Percentiles rank a stretch among this genome's conserved stretches.
Conservation (phyloP, 2,329 filamentous ascomycete genomes). For the Botryosphaeria dothidea region DNA sequence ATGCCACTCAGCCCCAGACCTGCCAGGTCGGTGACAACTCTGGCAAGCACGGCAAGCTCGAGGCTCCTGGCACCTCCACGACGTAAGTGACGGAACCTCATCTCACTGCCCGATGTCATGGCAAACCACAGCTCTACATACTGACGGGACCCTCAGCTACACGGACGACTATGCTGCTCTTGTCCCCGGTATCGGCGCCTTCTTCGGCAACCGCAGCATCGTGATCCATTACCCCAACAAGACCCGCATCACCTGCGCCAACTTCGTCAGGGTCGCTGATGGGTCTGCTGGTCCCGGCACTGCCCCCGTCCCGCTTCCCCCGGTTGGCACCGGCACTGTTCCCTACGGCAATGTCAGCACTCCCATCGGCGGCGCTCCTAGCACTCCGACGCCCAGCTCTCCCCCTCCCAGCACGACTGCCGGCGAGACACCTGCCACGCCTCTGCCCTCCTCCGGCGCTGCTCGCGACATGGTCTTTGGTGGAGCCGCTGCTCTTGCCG, state of each 20-base stretch:
- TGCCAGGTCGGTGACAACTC: slow-evolving; percentile 49
- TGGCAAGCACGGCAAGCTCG: slow-evolving; percentile 47
- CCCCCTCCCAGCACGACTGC: background rate
- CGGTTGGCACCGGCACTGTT: background rate
- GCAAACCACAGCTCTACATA: background rate
- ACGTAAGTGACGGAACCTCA: slow-evolving; percentile 25
- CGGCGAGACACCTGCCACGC: background rate
- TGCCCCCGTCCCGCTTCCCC: background rate
- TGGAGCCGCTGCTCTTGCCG: background rate
- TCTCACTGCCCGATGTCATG: background rate
- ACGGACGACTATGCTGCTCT: slow-evolving; percentile 53
- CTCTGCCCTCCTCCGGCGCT: background rate
- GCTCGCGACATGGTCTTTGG: background rate
- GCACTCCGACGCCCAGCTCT: background rate
- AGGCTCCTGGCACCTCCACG: slow-evolving; percentile 29
- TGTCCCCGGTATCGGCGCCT: slow-evolving; percentile 42
- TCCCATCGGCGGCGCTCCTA: background rate
- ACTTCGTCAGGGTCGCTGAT: slow-evolving; percentile 43
- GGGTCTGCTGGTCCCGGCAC: background rate
- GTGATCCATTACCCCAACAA: slow-evolving; percentile 57
- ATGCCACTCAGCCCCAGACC: slow-evolving; percentile 35
- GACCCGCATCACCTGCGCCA: slow-evolving; percentile 58
- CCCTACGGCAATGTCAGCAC: background rate
- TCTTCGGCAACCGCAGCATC: slow-evolving; percentile 56
- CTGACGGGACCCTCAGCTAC: slow-evolving; percentile 38